These are phyloP conservation scores for Beauveria bassiana DNA, from an alignment of 2,329 filamentous ascomycete species.

Conservation along the genomic window DNA sequence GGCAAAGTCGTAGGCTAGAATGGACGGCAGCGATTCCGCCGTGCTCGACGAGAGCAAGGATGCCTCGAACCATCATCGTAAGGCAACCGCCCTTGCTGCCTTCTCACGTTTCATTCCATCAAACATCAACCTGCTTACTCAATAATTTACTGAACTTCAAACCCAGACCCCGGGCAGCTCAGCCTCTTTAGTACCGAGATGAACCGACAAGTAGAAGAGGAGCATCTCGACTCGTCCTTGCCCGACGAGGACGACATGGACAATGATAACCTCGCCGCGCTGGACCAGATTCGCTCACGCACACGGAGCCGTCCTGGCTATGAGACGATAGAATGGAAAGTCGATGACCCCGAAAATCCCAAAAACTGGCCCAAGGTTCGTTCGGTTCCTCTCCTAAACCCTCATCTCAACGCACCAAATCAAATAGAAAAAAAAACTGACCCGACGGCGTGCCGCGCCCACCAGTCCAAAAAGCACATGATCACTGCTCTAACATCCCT, in stretches of 20 bases:
- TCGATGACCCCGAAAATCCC: constrained; percentile 43
- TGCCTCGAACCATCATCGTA: not conserved
- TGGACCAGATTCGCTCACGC: constrained; percentile 27
- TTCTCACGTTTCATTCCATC: too few species aligned
- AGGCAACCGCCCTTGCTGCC: not conserved
- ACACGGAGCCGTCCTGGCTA: constrained; percentile 25
- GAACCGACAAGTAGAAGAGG: not conserved
- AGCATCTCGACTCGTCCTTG: not conserved
- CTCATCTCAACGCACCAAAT: not conserved
- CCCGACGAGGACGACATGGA: constrained; percentile 28
- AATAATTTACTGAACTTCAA: too few species aligned
- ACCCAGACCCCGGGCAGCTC: not conserved
- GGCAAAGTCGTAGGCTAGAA: not conserved
- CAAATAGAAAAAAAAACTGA: not conserved
- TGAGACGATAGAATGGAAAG: constrained; percentile 37
- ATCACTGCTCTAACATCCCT: constrained; percentile 49
- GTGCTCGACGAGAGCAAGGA: not conserved
- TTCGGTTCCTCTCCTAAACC: not conserved
- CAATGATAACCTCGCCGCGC: constrained; percentile 25
- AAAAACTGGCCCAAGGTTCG: constrained; percentile 41
- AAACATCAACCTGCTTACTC: too few species aligned
- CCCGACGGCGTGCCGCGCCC: not conserved
- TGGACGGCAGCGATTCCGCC: not conserved
- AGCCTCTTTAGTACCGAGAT: not conserved
- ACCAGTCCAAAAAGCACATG: constrained; percentile 44